Evolutionary conservation across 441 rosid genomes (phyloP).

Genomic region (Biscutella laevigata): DNA sequence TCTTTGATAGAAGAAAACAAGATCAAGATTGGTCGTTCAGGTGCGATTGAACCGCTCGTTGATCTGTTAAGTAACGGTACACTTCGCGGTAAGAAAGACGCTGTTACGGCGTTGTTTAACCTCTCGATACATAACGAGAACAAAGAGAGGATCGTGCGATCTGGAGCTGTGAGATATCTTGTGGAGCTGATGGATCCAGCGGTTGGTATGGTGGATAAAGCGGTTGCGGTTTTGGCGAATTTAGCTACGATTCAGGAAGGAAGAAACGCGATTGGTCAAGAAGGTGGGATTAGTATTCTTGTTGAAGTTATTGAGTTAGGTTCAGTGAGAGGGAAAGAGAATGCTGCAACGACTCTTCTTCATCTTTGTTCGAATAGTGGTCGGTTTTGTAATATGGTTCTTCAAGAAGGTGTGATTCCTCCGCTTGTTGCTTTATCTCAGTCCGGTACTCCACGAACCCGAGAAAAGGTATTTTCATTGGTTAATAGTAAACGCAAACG

Average conservation of each 20-base stretch:
- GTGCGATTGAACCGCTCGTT: constrained; percentile 65
- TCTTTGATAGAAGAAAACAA: constrained; percentile 70
- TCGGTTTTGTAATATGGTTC: constrained; percentile 53
- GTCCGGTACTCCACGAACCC: constrained; percentile 63
- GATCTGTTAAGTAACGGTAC: constrained; percentile 65
- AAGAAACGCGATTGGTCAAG: constrained; percentile 57
- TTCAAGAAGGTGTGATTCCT: constrained; percentile 81
- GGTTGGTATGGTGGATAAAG: constrained; percentile 86
- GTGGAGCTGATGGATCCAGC: constrained; percentile 87
- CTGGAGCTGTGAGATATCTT: constrained; percentile 63
- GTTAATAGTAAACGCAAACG: no score
- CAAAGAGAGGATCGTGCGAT: constrained; percentile 55
- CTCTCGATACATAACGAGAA: constrained; percentile 63
- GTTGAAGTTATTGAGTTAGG: constrained; percentile 88
- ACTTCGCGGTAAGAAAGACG: constrained; percentile 72
- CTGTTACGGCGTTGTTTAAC: constrained; percentile 71
- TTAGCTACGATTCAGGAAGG: constrained; percentile 67
- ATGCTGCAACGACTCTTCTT: constrained; percentile 75
- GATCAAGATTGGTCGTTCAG: constrained; percentile 61
- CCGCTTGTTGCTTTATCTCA: constrained; percentile 71
- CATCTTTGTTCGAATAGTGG: constrained; percentile 53
- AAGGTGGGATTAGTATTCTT: constrained; percentile 59
- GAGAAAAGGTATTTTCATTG: constrained; percentile 52
- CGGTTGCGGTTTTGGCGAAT: constrained; percentile 79
- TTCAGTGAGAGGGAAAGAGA: constrained; percentile 72